A percentile compares a stretch with the other conserved stretches of the same genome.
These are phyloP conservation scores for Barnettozyma salicaria DNA, from an alignment of 805 yeast species.

Conservation along the genomic window DNA sequence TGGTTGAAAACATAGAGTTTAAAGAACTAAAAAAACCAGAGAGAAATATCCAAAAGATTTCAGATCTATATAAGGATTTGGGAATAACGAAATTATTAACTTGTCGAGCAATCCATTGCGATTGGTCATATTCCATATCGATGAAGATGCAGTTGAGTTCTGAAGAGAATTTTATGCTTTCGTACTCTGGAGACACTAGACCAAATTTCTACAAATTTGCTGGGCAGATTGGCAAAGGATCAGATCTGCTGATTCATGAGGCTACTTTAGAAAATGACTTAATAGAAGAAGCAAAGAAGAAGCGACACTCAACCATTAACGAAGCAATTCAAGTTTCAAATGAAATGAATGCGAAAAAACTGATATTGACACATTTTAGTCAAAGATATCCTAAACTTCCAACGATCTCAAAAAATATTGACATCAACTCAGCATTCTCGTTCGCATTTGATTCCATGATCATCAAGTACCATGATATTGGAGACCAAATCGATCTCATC, in stretches of 20 bases:
- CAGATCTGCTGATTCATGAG: slow-evolving; percentile 84
- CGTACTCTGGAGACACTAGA: slow-evolving; percentile 94
- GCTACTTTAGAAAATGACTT: slow-evolving; percentile 84
- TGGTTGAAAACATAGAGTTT: not conserved
- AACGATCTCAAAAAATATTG: slow-evolving; percentile 26
- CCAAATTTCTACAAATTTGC: slow-evolving; percentile 62
- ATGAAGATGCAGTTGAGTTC: slow-evolving; percentile 39
- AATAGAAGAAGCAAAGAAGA: slow-evolving; percentile 68
- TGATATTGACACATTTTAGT: slow-evolving; percentile 86
- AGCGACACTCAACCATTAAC: slow-evolving; percentile 81
- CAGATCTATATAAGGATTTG: slow-evolving; percentile 35
- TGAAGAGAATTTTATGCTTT: slow-evolving; percentile 48
- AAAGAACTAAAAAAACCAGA: slow-evolving; percentile 1
- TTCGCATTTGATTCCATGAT: slow-evolving; percentile 68
- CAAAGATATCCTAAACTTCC: slow-evolving; percentile 74
- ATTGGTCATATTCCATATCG: slow-evolving; percentile 66
- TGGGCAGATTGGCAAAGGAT: slow-evolving; percentile 49
- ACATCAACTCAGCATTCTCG: slow-evolving; percentile 32
- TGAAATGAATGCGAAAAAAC: slow-evolving; percentile 63
- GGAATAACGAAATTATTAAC: slow-evolving; percentile 44
- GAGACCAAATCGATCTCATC: slow-evolving; percentile 29
- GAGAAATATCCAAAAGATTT: slow-evolving; percentile 27
- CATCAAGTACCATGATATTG: slow-evolving; percentile 39
- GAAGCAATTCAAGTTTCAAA: slow-evolving; percentile 75
- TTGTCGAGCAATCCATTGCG: slow-evolving; percentile 80